Evolutionary conservation across 2,329 filamentous ascomycete species (phyloP), one percentile per base, ranked within the genome.

Genomic region (Aureobasidium sp.): DNA sequence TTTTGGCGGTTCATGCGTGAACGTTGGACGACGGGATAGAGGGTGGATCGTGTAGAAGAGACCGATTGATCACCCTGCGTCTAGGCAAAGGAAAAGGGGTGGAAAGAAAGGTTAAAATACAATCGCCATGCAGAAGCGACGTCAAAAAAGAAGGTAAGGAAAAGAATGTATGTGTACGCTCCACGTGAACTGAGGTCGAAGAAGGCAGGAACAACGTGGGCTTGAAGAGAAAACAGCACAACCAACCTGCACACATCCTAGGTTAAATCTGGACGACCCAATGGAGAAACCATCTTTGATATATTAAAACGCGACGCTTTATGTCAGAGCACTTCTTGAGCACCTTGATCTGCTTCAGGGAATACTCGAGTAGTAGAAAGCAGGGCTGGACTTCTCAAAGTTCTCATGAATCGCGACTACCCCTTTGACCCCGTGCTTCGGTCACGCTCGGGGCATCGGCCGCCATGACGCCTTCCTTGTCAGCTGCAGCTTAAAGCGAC

Each of bases 1-100:
- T 39, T 59, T 59, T 41, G 36, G 39, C 44, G 44, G 42, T 48
- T 59, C 56, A 59, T 59, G 56, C 44, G 44, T 20, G 44, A 50
- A 12, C 56, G 56, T 59, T 59, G 34, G 20, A 48, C 7, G 32
- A 29, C 26, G 44, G 56, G 15, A 50, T 39, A 41, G 32, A 46
- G 23, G 17, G 55, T 34, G 32, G 42, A 36, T 50, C 39, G 23
- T 50, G 34, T 41, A n/a, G 23, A 37, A 46, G 42, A 15, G 13
- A 26, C 13, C 15, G 20, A n/a, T 46, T 3, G 34, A 39, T 29
- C 29, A 32, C 23, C 56, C 44, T 59, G 56, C 56, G 34, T 59
- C 44, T 50, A 42, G 44, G 44, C 44, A 59, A 37, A 32, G 23
- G 13, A 59, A 59, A 41, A 50, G 44, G 56, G 56, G 44, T 41